Evolutionary conservation across 805 yeast genomes (phyloP), one percentile per base, ranked within the genome.

Genomic region (Starmera pachycereana): DNA sequence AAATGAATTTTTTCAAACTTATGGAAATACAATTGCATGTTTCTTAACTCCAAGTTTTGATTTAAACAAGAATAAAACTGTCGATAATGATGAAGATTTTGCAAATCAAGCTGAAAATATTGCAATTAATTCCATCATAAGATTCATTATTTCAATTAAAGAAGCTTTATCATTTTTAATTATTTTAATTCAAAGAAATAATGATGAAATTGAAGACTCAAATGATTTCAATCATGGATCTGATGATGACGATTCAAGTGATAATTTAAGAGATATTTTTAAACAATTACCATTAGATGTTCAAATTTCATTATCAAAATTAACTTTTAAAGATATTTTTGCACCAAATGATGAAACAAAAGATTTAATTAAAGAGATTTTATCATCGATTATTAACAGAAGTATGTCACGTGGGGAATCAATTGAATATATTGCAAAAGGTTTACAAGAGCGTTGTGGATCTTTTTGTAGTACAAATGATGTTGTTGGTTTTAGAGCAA

Each of bases 401-500:
- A 86, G 84, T 48, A 88, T 92, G 42, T 71, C 85, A 32, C 77
- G 84, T 47, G 97, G 98, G n/a, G 90, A 86, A 4, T 83, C 95
- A 1, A 90, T 92, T 35, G 97, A 90, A 56, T 69, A 81, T 42
- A 85, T 90, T 38, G 95, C 97, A 1, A 78, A 80, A 30, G 78
- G 89, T 2, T 65, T 92, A 38, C 96, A 92, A 60, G 94, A 86
- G 40, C 79, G 90, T 44, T 92, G 98, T 66, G 95, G 95, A 1
- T 78, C 95, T 0, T 92, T 88, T 61, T 92, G 97, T 54, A 86
- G 97, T 0, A 77, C 95, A 12, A 86, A 83, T 48, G 98, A 92
- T 60, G 96, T 92, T 25, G 71, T 88, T 44, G 85, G 92, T 12
- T 92, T 89, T 68, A 83, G 90, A 60, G 97, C 97, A 0, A 78